A percentile compares a stretch with the other conserved stretches of the same genome.
Evolutionary conservation across 768 basidiomycete genomes (phyloP).

Genomic region (Boletus barrowsii): DNA sequence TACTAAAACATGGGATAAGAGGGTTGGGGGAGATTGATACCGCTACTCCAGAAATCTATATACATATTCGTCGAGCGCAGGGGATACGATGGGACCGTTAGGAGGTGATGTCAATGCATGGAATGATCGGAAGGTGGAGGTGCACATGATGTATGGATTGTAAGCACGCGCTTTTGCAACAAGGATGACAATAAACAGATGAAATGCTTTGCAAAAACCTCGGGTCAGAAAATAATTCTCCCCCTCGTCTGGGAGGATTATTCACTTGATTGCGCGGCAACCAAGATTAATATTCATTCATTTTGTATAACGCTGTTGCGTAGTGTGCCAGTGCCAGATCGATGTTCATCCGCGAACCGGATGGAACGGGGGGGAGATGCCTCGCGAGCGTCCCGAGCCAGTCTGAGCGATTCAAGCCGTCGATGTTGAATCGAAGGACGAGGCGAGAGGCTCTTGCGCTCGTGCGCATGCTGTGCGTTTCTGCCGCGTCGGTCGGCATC

Average conservation of each 20-base stretch:
- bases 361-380: conserved; percentile 47
- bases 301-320: conserved; percentile 17
- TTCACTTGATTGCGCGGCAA: conserved; percentile 1
- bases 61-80: background rate
- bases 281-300: conserved; percentile 16
- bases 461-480: conserved; percentile 14
- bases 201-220: background rate
- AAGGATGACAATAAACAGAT: background rate
- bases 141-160: background rate
- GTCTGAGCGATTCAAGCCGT: conserved; percentile 29
- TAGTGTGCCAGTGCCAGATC: conserved; percentile 20
- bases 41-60: too few species aligned
- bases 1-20: too few species aligned
- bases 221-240: conserved; percentile 10
- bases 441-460: conserved; percentile 9
- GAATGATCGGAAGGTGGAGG: background rate
- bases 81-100: background rate
- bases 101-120: background rate
- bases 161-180: background rate
- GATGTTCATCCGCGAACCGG: conserved; percentile 42
- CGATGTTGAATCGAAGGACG: conserved; percentile 27
- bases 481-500: conserved; percentile 23
- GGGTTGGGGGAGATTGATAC: too few species aligned
- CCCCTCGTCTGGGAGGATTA: background rate
- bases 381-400: conserved; percentile 31